Evolutionary conservation across 2,329 filamentous ascomycete species (phyloP).

Genomic region (Ascosphaera aggregata): DNA sequence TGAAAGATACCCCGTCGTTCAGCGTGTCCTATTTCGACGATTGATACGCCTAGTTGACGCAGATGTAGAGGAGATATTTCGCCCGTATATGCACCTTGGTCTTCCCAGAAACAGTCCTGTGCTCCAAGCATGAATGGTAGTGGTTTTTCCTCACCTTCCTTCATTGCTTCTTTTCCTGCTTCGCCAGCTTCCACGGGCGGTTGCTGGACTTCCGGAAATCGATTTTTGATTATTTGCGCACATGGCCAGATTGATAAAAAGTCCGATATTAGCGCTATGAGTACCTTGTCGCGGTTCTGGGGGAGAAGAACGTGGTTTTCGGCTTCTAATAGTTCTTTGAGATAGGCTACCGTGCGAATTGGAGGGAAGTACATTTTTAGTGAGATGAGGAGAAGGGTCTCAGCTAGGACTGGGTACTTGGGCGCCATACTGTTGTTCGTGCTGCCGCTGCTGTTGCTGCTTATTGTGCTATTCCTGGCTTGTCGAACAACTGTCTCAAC

Average conservation of each 20-base stretch:
- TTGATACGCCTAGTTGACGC: constrained; percentile 39
- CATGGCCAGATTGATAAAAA: constrained; percentile 39
- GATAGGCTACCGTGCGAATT: constrained; percentile 32
- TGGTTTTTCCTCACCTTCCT: constrained; percentile 10
- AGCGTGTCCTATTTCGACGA: constrained; percentile 64
- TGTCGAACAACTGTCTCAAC: too few species aligned
- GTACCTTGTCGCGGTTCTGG: constrained; percentile 27
- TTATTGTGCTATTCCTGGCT: too few species aligned
- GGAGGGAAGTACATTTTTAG: constrained; percentile 40
- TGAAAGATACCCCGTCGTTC: constrained; percentile 49
- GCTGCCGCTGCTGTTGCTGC: too few species aligned
- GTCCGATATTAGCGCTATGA: constrained; percentile 59
- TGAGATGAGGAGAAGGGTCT: constrained; percentile 17
- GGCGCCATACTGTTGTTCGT: too few species aligned
- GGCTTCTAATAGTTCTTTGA: constrained; percentile 24
- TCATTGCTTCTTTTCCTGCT: too few species aligned
- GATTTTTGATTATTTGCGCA: constrained; percentile 15
- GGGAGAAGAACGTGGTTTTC: constrained; percentile 22
- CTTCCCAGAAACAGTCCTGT: constrained; percentile 50
- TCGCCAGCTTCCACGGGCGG: too few species aligned
- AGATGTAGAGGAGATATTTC: constrained; percentile 50
- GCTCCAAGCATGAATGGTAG: constrained; percentile 42
- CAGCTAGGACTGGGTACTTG: constrained; percentile 13
- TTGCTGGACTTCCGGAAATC: constrained; percentile 7
- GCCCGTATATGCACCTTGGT: constrained; percentile 52